Base-by-base conservation (phyloP, 441 rosid genomes). In the Adansonia gregorii region DNA sequence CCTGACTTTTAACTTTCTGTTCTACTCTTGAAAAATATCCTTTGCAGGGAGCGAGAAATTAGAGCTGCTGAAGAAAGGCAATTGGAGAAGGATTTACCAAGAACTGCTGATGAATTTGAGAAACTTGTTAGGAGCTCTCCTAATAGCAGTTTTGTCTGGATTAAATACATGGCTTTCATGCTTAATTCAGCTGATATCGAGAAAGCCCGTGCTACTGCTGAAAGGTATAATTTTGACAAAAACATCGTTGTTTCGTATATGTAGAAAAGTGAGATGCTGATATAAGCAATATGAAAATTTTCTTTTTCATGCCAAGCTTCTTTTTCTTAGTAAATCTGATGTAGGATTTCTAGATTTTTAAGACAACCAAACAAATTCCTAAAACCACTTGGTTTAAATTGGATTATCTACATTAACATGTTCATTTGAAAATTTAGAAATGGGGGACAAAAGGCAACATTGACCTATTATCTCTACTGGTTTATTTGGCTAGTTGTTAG, bases 201-300 rank as follows among this genome's bases (percentile, higher is more conserved):
- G 92, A 92, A 92, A 85, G 97, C 99, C 67, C 96, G 99, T 17
- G 88, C 94, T n/a, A 88, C 92, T 45, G 97, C 97, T 67, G 98
- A 96, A 86, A 93, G 99, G 99, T 96, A 90, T 22, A 61, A 66
- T 61, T 71, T 77, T 17, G 1, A 4, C 45, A 9, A 45, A 48
- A 49, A 41, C 51, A 19, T 77, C 51, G 52, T 68, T 56, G 24
- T 27, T 70, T 8, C 4, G 1, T 15, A 3, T 70, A 15, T 27
- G 17, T 48, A 5, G 20, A 46, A 27, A 70, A 51, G 8, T 27
- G 61, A 70, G 14, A 41, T 79, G 78, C 75, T 68, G 63, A 56
- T 48, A 20, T 59, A 6, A 9, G 41, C 49, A 73, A 54, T 20
- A 41, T 59, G 17, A 19, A 27, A 27, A 14, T 15, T 70, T 49